These are phyloP conservation scores for Bimuria novae-zelandiae DNA, from an alignment of 2,329 filamentous ascomycete species.

Conservation along the genomic window DNA sequence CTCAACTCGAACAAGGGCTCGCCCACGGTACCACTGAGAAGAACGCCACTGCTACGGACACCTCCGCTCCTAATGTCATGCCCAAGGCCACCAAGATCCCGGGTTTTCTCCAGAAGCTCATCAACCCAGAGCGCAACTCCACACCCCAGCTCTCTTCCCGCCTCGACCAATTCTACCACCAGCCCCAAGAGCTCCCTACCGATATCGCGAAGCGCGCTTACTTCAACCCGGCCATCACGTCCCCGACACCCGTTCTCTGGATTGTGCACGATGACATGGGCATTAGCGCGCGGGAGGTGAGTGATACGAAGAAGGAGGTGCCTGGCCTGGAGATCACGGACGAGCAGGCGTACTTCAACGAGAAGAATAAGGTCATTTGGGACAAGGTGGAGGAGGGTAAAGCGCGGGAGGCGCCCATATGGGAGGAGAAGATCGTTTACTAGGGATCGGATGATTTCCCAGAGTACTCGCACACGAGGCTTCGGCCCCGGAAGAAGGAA, in stretches of 20 bases:
- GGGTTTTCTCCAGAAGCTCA: slow-evolving; percentile 34
- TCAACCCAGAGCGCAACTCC: slow-evolving; percentile 42
- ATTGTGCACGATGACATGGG: slow-evolving; percentile 52
- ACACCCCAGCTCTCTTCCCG: slow-evolving; percentile 33
- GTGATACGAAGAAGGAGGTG: slow-evolving; percentile 45
- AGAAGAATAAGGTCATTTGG: slow-evolving; percentile 53
- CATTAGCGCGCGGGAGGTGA: slow-evolving; percentile 49
- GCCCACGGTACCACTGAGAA: slow-evolving; percentile 27
- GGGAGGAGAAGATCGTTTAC: slow-evolving; percentile 44
- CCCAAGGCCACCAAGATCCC: slow-evolving; percentile 31
- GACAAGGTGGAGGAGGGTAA: slow-evolving; percentile 43
- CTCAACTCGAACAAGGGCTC: slow-evolving; percentile 30
- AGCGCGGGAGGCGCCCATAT: slow-evolving; percentile 51
- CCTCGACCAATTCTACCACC: slow-evolving; percentile 41
- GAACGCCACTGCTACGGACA: slow-evolving; percentile 11
- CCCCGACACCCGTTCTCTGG: slow-evolving; percentile 52
- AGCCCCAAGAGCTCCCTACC: slow-evolving; percentile 36
- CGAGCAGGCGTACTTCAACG: slow-evolving; percentile 51
- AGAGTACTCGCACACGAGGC: background rate
- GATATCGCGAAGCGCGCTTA: slow-evolving; percentile 49
- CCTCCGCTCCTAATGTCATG: slow-evolving; percentile 22
- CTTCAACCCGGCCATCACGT: slow-evolving; percentile 51
- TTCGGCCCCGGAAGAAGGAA: background rate
- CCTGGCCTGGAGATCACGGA: slow-evolving; percentile 49
- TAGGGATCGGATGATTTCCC: slow-evolving; percentile 14